Base-by-base conservation (phyloP, 352 stramenopile genomes). In the Phytophthora foliorum region DNA sequence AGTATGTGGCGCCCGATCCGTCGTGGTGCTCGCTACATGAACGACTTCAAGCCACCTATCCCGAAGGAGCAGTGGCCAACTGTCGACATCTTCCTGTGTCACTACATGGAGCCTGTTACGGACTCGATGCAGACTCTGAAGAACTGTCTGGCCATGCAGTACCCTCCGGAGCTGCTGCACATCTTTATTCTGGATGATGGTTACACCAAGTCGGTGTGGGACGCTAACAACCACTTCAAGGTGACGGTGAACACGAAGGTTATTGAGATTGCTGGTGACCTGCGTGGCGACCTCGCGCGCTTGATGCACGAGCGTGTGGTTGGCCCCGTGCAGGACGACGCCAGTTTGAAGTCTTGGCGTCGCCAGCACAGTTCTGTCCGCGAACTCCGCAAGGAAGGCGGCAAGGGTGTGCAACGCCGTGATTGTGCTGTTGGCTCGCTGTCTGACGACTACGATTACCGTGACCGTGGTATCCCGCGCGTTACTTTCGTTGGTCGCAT, bases 151-250 rank as follows among this genome's bases (percentile, higher is more conserved):
- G 79, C 85, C 14, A 84, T 97, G 69, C 85, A 97, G 66, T 97
- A 97, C 77, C 90, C 90, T 21, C 88, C 87, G 0, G 85, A 97
- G 67, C 71, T 97, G 13, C 46, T 96, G 14, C 88, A 95, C 74
- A 92, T 96, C 51, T 96, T 84, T 57, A 88, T 97, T 53, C 81
- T 92, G 11, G 90, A 97, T 78, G 90, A 97, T 81, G 90, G 90
- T 69, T 96, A 97, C 80, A 94, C 85, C 59, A 93, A 94, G 77
- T 95, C 88, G 22, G 84, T 94, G 1, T 96, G 89, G 88, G 89
- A 95, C 38, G 88, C 88, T 19, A 96, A 95, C 77, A 96, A 95
- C 76, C 86, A 95, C 71, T 93, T 94, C 74, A 95, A 97, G 78
- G 88, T 96, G 14, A 88, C 88, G 21, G 87, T 97, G 24, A 95